These are phyloP conservation scores for Agaricales sp. DNA, from an alignment of 1,284 basidiomycete species.

Conservation along the genomic window DNA sequence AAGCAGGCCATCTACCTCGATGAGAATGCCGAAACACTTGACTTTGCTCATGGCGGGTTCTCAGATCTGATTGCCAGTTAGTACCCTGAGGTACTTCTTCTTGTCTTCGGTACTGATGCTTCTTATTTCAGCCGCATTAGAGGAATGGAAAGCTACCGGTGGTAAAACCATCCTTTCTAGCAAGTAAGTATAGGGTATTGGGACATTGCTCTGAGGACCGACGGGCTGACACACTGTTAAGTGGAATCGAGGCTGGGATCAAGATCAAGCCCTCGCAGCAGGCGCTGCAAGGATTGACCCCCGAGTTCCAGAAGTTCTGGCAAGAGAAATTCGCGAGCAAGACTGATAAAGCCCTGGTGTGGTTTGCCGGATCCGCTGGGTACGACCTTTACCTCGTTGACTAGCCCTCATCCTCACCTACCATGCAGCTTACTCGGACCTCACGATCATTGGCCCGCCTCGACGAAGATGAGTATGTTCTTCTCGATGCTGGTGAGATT, in stretches of 20 bases:
- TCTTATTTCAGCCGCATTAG: constrained; percentile 22
- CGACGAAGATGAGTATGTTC: constrained; percentile 13
- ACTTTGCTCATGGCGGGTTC: constrained; percentile 29
- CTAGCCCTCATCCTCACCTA: background rate
- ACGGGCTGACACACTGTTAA: constrained; percentile 12
- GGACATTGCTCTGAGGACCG: background rate
- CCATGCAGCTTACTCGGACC: constrained; percentile 10
- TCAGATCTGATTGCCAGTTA: constrained; percentile 23
- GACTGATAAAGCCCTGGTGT: constrained; percentile 39
- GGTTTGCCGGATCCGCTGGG: constrained; percentile 23
- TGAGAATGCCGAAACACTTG: constrained; percentile 31
- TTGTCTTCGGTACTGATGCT: background rate
- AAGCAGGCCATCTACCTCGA: constrained; percentile 24
- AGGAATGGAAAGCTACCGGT: constrained; percentile 27
- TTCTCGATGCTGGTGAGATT: constrained; percentile 23
- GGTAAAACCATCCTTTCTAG: constrained; percentile 38
- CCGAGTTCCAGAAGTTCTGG: constrained; percentile 34
- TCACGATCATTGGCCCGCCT: constrained; percentile 11
- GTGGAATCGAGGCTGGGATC: constrained; percentile 32
- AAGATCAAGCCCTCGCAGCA: constrained; percentile 34
- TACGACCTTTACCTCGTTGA: constrained; percentile 4
- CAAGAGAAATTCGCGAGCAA: constrained; percentile 28
- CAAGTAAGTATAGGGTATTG: constrained; percentile 29
- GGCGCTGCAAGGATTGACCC: constrained; percentile 29
- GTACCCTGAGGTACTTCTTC: constrained; percentile 4